Conservation (phyloP, 352 stramenopile genomes). For the Globisporangium viniferum region DNA sequence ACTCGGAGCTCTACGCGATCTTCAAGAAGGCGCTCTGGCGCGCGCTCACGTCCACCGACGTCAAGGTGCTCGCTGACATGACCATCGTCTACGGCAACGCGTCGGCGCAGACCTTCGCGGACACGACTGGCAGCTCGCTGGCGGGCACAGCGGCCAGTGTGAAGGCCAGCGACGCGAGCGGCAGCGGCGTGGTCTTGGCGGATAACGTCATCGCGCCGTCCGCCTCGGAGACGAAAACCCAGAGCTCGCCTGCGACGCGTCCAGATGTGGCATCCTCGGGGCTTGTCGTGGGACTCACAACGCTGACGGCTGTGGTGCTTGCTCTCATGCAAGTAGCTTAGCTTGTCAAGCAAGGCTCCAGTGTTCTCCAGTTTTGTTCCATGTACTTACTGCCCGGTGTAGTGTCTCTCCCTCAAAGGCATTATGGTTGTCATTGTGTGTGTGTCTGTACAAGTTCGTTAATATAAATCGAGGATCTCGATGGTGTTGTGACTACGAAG, state of each 20-base stretch:
- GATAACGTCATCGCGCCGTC: background rate
- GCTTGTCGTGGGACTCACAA: background rate
- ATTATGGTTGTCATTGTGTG: background rate
- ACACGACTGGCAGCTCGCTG: conserved; percentile 26
- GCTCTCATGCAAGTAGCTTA: background rate
- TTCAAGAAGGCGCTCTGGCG: conserved; percentile 47
- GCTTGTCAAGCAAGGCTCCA: background rate
- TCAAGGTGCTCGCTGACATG: conserved; percentile 40
- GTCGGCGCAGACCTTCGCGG: conserved; percentile 22
- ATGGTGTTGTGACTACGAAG: background rate
- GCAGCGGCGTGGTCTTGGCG: background rate
- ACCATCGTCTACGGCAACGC: conserved; percentile 32
- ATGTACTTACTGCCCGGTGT: background rate
- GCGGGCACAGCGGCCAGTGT: conserved; percentile 33
- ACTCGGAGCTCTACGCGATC: conserved; percentile 38
- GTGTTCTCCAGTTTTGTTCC: background rate
- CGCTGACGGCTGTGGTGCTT: background rate
- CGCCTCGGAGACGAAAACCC: conserved; percentile 16
- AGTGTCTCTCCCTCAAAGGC: too few relatives aligned
- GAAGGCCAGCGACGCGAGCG: conserved; percentile 14
- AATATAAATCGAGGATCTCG: conserved; percentile 5
- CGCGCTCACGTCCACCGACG: conserved; percentile 31
- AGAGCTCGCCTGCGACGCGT: conserved; percentile 15
- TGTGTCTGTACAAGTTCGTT: background rate
- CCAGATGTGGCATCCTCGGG: background rate